phyloP scores from a whole-genome alignment of 768 basidiomycete species.

The Suillus hirtellus region DNA sequence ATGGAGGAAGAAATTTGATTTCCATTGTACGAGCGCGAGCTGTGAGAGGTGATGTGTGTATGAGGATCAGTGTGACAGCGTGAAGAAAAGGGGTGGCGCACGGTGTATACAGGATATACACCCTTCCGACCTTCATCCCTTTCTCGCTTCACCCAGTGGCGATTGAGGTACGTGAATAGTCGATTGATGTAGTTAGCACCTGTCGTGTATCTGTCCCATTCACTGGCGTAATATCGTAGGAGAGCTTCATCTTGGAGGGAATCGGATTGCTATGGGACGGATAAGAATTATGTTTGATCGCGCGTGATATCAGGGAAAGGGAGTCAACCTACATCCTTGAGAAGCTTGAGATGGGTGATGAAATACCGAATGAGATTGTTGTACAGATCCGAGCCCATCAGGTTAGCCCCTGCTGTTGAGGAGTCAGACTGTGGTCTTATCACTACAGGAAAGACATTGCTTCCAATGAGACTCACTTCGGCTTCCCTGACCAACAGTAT shows the following conservation, averaged over 20 bases:
- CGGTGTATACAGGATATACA: conserved; percentile 95
- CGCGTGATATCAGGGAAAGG: conserved; percentile 14
- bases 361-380: conserved; percentile 94
- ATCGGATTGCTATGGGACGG: conserved; percentile 64
- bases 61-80: not conserved
- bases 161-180: conserved; percentile 96
- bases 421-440: conserved; percentile 15
- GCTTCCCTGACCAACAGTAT: conserved; percentile 35
- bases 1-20: conserved; percentile 82
- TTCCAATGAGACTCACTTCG: conserved; percentile 53
- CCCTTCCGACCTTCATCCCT: conserved; percentile 95
- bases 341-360: conserved; percentile 69
- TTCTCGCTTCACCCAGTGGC: conserved; percentile 99
- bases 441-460: conserved; percentile 15
- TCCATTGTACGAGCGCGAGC: conserved; percentile 98
- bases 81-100: conserved; percentile 39
- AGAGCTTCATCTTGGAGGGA: conserved; percentile 82
- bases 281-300: conserved; percentile 12
- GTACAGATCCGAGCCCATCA: conserved; percentile 98
- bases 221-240: conserved; percentile 84
- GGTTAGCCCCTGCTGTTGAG: conserved; percentile 76
- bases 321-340: conserved; percentile 56
- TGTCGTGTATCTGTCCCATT: conserved; percentile 97
- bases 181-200: conserved; percentile 98
- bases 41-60: conserved; percentile 25